These are phyloP conservation scores for Xylaria castorea DNA, from an alignment of 495 filamentous ascomycete species.

Conservation along the genomic window DNA sequence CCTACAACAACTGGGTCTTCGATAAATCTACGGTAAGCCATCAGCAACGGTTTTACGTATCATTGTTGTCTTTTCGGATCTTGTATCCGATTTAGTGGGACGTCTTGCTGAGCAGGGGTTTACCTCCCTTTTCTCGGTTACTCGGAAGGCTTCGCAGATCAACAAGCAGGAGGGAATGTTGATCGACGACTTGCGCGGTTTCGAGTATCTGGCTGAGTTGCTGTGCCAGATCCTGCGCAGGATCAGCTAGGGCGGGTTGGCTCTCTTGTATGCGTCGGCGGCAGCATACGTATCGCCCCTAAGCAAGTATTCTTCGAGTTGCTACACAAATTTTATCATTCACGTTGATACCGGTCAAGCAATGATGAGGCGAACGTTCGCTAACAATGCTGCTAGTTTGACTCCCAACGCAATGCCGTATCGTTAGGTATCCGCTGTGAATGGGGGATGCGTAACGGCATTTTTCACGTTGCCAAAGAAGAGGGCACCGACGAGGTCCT, in stretches of 20 bases:
- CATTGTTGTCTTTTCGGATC: constrained; percentile 26
- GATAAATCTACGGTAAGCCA: constrained; percentile 59
- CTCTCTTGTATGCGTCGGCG: not conserved
- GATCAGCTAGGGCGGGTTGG: not conserved
- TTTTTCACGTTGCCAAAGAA: constrained; percentile 70
- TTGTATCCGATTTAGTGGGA: not conserved
- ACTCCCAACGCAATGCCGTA: constrained; percentile 62
- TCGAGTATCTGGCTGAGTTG: constrained; percentile 12
- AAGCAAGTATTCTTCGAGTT: constrained; percentile 10
- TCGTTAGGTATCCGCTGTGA: constrained; percentile 67
- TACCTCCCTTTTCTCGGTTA: not conserved
- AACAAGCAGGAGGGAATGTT: not conserved
- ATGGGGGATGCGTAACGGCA: constrained; percentile 67
- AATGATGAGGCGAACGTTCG: not conserved
- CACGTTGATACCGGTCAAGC: not conserved
- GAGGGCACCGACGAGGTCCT: constrained; percentile 54
- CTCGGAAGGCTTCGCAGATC: constrained; percentile 14
- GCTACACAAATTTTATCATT: not conserved
- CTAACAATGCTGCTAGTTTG: constrained; percentile 52
- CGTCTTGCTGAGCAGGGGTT: constrained; percentile 9
- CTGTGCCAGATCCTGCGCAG: not conserved
- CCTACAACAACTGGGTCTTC: constrained; percentile 69
- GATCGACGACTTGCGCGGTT: constrained; percentile 19
- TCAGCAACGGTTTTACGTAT: not conserved
- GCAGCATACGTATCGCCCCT: not conserved